These are phyloP conservation scores for Hypoxylon lienhwacheense DNA, from an alignment of 495 filamentous ascomycete genomes.

Conservation along the genomic window DNA sequence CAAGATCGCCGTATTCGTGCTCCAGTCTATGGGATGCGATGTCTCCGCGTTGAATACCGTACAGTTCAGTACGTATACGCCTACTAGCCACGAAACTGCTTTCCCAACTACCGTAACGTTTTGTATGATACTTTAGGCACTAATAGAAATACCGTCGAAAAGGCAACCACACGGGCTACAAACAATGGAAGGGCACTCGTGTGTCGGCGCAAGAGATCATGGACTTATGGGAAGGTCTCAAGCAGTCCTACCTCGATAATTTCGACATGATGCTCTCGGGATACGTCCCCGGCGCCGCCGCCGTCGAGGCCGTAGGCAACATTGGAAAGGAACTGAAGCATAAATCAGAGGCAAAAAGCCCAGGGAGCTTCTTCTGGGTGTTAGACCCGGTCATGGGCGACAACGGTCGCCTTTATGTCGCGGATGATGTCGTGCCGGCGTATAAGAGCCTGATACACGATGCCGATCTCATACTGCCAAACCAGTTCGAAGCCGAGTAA, in stretches of 20 bases:
- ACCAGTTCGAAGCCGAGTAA: slow-evolving; percentile 97
- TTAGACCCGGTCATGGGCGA: slow-evolving; percentile 99
- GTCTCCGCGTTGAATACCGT: slow-evolving; percentile 93
- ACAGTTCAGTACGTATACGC: slow-evolving; percentile 71
- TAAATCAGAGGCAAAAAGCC: slow-evolving; percentile 55
- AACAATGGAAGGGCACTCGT: slow-evolving; percentile 78
- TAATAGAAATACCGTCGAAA: slow-evolving; percentile 13
- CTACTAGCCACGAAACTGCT: not conserved
- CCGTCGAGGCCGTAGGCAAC: slow-evolving; percentile 77
- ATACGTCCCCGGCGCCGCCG: slow-evolving; percentile 83
- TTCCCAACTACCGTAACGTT: too few species aligned
- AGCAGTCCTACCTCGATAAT: slow-evolving; percentile 75
- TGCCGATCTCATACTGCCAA: slow-evolving; percentile 91
- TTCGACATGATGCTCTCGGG: slow-evolving; percentile 94
- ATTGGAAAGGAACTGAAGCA: slow-evolving; percentile 79
- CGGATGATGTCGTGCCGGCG: slow-evolving; percentile 83
- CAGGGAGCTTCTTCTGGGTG: slow-evolving; percentile 93
- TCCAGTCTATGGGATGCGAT: slow-evolving; percentile 92
- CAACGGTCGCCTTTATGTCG: slow-evolving; percentile 86
- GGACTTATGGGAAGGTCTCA: slow-evolving; percentile 82
- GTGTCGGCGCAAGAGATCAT: slow-evolving; percentile 78
- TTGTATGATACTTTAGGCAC: not conserved
- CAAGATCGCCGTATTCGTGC: slow-evolving; percentile 87
- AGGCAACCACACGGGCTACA: slow-evolving; percentile 95
- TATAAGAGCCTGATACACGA: slow-evolving; percentile 76